A percentile compares a stretch with the other conserved stretches of the same genome.
phyloP scores from a whole-genome alignment of 2,329 filamentous ascomycete species.

The Fusarium devonianum region DNA sequence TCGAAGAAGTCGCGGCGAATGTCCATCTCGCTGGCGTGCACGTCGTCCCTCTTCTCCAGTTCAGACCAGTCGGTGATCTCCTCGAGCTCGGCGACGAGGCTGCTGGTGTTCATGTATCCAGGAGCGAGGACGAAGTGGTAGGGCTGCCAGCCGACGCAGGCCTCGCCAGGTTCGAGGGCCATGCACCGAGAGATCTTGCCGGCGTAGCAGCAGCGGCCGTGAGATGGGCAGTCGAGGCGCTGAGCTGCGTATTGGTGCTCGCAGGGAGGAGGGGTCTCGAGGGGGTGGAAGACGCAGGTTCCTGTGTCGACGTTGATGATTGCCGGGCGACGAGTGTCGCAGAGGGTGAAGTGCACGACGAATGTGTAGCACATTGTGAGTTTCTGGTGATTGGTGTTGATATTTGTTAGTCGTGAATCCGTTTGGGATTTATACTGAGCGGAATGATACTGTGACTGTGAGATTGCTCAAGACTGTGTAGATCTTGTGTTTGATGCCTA shows the following conservation, averaged over 20 bases:
- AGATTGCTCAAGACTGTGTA: background rate
- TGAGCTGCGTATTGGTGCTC: background rate
- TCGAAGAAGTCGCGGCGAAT: slow-evolving; percentile 21
- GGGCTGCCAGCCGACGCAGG: slow-evolving; percentile 14
- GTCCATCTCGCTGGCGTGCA: slow-evolving; percentile 4
- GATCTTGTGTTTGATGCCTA: background rate
- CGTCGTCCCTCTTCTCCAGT: background rate
- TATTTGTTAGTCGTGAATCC: background rate
- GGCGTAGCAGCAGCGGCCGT: slow-evolving; percentile 9
- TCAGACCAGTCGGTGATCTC: background rate
- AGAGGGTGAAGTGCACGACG: slow-evolving; percentile 18
- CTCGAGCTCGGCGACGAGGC: background rate
- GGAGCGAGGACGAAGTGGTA: slow-evolving; percentile 15
- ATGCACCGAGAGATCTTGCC: slow-evolving; percentile 4
- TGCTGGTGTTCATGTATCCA: background rate
- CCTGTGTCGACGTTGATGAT: slow-evolving; percentile 8
- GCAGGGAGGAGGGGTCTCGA: slow-evolving; percentile 16
- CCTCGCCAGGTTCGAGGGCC: rapidly evolving
- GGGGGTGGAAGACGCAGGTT: slow-evolving; percentile 13
- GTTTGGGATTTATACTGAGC: background rate
- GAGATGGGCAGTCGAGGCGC: background rate
- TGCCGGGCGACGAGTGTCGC: slow-evolving; percentile 24
- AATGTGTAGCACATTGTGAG: slow-evolving; percentile 20
- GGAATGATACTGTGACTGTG: background rate
- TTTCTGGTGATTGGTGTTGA: background rate